Conservation (phyloP, 805 yeast genomes). For the Metschnikowia santaceciliae region DNA sequence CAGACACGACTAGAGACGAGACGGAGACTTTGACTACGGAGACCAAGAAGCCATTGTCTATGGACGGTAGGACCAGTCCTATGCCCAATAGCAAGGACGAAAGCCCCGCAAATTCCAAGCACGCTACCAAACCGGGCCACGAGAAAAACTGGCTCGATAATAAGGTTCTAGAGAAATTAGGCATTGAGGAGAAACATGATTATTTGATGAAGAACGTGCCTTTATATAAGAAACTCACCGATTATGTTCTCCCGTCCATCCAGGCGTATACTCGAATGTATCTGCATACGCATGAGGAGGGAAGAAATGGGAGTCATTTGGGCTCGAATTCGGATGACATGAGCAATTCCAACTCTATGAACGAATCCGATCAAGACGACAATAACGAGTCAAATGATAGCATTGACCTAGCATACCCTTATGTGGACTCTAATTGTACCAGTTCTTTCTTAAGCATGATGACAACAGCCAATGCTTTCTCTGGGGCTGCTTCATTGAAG, state of each 20-base stretch:
- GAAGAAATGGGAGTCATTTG: neutral
- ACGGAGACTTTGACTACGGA: neutral
- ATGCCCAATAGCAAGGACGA: neutral
- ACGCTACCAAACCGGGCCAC: neutral
- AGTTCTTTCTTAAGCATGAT: conserved; percentile 27
- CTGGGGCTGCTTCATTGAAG: conserved; percentile 22
- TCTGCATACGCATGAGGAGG: neutral
- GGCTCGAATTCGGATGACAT: neutral
- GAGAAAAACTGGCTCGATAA: conserved; percentile 3
- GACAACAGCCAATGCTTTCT: conserved; percentile 27
- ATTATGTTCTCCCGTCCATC: conserved; percentile 17
- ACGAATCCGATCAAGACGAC: neutral
- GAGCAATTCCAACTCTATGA: neutral
- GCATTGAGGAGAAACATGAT: conserved; percentile 16
- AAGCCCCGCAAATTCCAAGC: neutral
- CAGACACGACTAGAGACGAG: neutral
- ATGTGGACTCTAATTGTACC: conserved; percentile 22
- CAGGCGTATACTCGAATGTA: conserved; percentile 4
- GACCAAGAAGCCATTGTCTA: neutral
- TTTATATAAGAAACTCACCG: conserved; percentile 14
- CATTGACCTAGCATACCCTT: conserved; percentile 26
- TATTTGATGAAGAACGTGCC: conserved; percentile 10
- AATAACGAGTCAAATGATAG: conserved; percentile 18
- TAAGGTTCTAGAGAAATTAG: conserved; percentile 12
- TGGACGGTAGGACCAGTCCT: neutral